Percentiles rank a stretch among this genome's conserved stretches.
phyloP scores from a whole-genome alignment of 164 flowering plant species.

The Annona squamosa region DNA sequence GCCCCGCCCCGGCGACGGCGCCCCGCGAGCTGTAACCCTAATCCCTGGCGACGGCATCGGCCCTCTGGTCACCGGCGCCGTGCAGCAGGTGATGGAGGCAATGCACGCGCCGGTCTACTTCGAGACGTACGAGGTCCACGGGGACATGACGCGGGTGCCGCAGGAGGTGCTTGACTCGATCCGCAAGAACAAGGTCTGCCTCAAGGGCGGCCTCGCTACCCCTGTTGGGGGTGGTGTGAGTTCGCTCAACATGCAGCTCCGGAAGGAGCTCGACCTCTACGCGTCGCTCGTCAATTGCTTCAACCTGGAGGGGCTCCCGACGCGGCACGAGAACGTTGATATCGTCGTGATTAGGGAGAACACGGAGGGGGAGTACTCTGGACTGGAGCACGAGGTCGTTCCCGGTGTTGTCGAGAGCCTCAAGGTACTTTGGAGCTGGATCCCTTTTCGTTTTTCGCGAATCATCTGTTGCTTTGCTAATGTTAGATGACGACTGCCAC shows the following conservation, averaged over 20 bases:
- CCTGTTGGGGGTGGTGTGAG: slow-evolving; percentile 87
- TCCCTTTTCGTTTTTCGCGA: neutral
- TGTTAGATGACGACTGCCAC: neutral
- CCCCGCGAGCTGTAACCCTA: slow-evolving; percentile 64
- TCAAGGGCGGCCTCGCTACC: slow-evolving; percentile 73
- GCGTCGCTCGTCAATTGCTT: slow-evolving; percentile 77
- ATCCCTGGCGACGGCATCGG: slow-evolving; percentile 89
- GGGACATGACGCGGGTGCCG: slow-evolving; percentile 51
- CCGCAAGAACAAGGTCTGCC: slow-evolving; percentile 74
- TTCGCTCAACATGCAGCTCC: slow-evolving; percentile 61
- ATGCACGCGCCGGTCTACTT: slow-evolving; percentile 35
- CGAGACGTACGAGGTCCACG: slow-evolving; percentile 63
- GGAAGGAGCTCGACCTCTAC: slow-evolving; percentile 73
- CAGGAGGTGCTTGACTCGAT: slow-evolving; percentile 61
- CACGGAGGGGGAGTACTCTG: slow-evolving; percentile 81
- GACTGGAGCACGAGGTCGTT: slow-evolving; percentile 86
- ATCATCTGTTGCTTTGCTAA: neutral
- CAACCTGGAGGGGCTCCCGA: slow-evolving; percentile 64
- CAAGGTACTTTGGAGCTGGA: slow-evolving; percentile 35
- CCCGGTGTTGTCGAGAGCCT: slow-evolving; percentile 90
- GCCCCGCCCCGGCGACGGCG: slow-evolving; percentile 86
- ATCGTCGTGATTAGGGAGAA: slow-evolving; percentile 87
- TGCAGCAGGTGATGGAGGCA: slow-evolving; percentile 68
- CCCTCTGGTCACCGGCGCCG: slow-evolving; percentile 67
- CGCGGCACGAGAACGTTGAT: slow-evolving; percentile 68